phyloP scores from a whole-genome alignment of 148 eudicot genomes.

The Heliosperma pusillum region DNA sequence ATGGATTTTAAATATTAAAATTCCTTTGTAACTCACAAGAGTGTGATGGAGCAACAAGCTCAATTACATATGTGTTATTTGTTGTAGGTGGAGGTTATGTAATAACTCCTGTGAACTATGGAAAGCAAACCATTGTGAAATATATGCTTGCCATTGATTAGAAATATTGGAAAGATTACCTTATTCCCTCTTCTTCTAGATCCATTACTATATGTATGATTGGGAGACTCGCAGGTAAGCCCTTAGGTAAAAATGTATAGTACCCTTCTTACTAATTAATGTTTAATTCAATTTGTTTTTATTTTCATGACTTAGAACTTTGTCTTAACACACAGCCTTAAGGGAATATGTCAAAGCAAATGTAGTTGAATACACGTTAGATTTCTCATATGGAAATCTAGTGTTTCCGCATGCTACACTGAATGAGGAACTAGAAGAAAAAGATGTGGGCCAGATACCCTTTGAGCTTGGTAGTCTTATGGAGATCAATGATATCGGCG shows the following conservation, averaged over 20 bases:
- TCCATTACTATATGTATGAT: constrained; percentile 61
- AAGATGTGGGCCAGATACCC: constrained; percentile 33
- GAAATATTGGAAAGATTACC: constrained; percentile 64
- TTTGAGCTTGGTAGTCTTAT: constrained; percentile 49
- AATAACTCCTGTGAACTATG: constrained; percentile 56
- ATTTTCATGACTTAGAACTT: constrained; percentile 10
- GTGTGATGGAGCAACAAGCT: too few relatives aligned
- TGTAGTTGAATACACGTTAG: constrained; percentile 36
- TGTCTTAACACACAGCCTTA: constrained; percentile 46
- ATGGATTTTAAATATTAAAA: not conserved
- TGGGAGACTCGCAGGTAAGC: constrained; percentile 61
- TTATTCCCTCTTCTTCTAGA: constrained; percentile 48
- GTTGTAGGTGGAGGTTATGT: constrained; percentile 72
- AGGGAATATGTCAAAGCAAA: constrained; percentile 58
- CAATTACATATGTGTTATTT: too few relatives aligned
- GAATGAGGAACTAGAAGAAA: constrained; percentile 33
- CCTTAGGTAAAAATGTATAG: not conserved
- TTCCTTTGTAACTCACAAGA: too few relatives aligned
- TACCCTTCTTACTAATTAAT: not conserved
- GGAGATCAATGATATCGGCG: constrained; percentile 50
- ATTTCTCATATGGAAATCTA: constrained; percentile 44
- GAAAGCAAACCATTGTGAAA: constrained; percentile 61
- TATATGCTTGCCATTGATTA: constrained; percentile 79
- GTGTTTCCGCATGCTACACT: constrained; percentile 3
- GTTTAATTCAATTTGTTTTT: constrained; percentile 10